Percentiles rank a stretch among this genome's conserved stretches.
These are phyloP conservation scores for Colletotrichum zoysiae DNA, from an alignment of 2,329 filamentous ascomycete species.

Conservation along the genomic window DNA sequence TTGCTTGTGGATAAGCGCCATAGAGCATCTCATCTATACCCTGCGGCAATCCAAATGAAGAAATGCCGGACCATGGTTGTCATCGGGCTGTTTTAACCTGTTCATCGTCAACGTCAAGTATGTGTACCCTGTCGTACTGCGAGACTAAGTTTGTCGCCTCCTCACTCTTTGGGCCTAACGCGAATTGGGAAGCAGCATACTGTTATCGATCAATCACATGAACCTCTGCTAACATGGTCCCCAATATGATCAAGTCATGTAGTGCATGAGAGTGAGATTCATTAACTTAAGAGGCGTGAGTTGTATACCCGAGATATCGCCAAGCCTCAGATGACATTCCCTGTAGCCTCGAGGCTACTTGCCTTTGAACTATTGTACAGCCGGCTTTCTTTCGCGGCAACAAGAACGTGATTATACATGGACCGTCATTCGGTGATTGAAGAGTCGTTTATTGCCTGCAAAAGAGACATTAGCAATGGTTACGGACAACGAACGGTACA, in stretches of 20 bases:
- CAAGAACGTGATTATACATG: slow-evolving; percentile 38
- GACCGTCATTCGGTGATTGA: slow-evolving; percentile 24
- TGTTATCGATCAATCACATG: not conserved
- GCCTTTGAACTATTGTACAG: slow-evolving; percentile 42
- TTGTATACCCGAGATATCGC: slow-evolving; percentile 14
- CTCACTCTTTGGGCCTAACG: not conserved
- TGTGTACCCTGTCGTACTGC: not conserved
- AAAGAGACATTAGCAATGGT: not conserved
- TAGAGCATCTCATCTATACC: not conserved
- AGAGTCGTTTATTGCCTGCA: slow-evolving; percentile 37
- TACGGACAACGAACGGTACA: not conserved
- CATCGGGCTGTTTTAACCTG: not conserved
- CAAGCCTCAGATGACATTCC: slow-evolving; percentile 28
- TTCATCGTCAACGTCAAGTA: not conserved
- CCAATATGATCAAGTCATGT: not conserved
- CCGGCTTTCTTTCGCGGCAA: slow-evolving; percentile 35
- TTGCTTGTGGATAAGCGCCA: not conserved
- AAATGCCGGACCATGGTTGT: not conserved
- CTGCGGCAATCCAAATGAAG: not conserved
- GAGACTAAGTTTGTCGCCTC: not conserved
- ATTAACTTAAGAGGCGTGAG: slow-evolving; percentile 20
- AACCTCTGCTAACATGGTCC: not conserved
- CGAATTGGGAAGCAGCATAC: not conserved
- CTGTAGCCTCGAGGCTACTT: slow-evolving; percentile 27
- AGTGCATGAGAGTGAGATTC: slow-evolving; percentile 28